Evolutionary conservation across 2,329 filamentous ascomycete species (phyloP), one percentile per base, ranked within the genome.

Genomic region (Cladosporium sp.): DNA sequence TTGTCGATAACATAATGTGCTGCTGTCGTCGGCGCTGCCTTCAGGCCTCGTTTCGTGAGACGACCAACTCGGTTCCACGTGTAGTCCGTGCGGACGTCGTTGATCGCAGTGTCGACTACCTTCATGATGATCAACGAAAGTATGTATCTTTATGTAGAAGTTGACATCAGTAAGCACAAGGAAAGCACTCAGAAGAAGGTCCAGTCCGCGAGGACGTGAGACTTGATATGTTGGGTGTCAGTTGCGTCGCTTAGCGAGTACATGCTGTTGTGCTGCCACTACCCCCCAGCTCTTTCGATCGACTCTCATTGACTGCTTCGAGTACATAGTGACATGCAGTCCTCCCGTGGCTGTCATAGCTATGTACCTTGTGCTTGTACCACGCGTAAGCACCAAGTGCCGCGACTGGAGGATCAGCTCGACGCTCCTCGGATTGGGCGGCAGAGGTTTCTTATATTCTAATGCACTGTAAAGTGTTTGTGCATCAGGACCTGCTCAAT

Each of bases 1-100:
- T 87, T 88, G 61, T 85, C 83, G 36, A 80, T 61, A 6, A 83
- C 72, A 65, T 88, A 88, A 51, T 84, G 78, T 5, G 70, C 76
- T 1, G 82, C 73, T 8, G 79, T 81, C 2, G 79, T 78, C 0
- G 85, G 84, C 0, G 85, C 59, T 22, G 74, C 73, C 38, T 70
- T 70, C 36, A 69, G 59, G 17, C 70, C 74, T 60, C 69, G 69
- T 12, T 56, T 66, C 17, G 70, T 64, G 60, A 75, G 69, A 1
- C 67, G 64, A 25, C 66, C 62, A 19, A 61, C 63, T 55, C 64
- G 58, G 40, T 66, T 65, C 67, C 67, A 69, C 34, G 64, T 69
- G 30, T 65, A 62, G 45, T 66, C 64, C 2, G 60, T 62, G 30
- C 59, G 61, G 22, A 64, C 51, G 51, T 66, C 60, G 36, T 65